A percentile compares a stretch with the other conserved stretches of the same genome.
Evolutionary conservation across 2,329 filamentous ascomycete species (phyloP).

Genomic region (Penicillium sp.): DNA sequence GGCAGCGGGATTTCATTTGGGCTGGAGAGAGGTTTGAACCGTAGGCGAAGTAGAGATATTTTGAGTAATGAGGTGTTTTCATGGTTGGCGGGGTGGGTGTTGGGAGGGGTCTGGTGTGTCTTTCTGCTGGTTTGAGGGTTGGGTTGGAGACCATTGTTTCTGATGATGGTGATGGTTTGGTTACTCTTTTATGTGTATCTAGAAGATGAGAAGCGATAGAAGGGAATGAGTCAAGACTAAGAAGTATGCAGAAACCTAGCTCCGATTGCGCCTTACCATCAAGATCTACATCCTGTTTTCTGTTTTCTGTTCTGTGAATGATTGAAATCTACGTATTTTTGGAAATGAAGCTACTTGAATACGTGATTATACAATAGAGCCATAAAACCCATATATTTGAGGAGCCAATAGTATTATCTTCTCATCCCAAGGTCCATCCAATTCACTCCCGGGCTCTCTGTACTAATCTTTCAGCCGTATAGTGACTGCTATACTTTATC

Average conservation of each 20-base stretch:
- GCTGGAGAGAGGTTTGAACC: slow-evolving; percentile 45
- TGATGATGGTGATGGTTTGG: neutral
- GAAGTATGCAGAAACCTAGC: neutral
- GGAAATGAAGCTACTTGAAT: neutral
- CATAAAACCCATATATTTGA: too few species aligned
- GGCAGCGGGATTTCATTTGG: slow-evolving; percentile 42
- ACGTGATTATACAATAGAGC: neutral
- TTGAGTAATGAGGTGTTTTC: slow-evolving; percentile 9
- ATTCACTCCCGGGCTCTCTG: too few species aligned
- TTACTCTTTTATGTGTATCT: neutral
- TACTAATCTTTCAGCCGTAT: too few species aligned
- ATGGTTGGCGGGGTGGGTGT: slow-evolving; percentile 20
- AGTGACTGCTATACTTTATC: too few species aligned
- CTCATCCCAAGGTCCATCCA: too few species aligned
- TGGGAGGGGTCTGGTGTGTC: neutral
- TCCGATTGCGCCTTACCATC: neutral
- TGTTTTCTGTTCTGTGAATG: too few species aligned
- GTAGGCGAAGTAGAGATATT: slow-evolving; percentile 45
- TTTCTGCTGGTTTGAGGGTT: neutral
- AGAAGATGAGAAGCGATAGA: neutral
- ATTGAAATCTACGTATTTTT: neutral
- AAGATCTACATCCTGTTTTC: neutral
- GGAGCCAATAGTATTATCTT: neutral
- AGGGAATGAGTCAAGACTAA: neutral
- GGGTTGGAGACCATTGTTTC: neutral